Conservation (phyloP, 176 grass and related monocot species). For the Paspalum vaginatum region DNA sequence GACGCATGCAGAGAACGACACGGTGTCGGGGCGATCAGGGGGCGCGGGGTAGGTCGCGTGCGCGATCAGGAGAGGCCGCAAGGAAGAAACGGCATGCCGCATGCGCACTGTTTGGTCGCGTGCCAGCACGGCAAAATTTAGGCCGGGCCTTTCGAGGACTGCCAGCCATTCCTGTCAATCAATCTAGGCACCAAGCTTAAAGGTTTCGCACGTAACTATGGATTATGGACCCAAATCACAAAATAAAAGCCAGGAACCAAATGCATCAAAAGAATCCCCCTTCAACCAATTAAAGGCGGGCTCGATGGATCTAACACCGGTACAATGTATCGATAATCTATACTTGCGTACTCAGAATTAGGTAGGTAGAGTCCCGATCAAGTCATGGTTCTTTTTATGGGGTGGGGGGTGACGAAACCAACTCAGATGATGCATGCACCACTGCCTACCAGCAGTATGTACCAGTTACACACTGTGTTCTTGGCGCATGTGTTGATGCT, state of each 20-base stretch:
- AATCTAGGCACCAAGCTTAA: not conserved
- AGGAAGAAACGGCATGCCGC: not conserved
- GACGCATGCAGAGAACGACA: not conserved
- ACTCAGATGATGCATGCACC: conserved; percentile 13
- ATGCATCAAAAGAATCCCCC: not conserved
- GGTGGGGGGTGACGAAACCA: not conserved
- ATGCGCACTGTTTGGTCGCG: not conserved
- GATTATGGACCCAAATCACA: not conserved
- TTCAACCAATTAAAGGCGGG: too few relatives aligned
- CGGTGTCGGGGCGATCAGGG: conserved; percentile 1
- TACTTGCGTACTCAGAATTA: too few relatives aligned
- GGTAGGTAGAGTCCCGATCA: not conserved
- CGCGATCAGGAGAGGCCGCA: not conserved
- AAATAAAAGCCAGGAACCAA: not conserved
- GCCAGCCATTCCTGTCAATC: not conserved
- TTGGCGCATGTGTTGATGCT: not conserved
- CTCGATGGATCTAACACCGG: too few relatives aligned
- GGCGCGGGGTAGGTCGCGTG: not conserved
- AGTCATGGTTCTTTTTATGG: not conserved
- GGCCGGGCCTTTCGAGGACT: not conserved
- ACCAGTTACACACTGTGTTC: not conserved
- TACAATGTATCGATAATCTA: too few relatives aligned
- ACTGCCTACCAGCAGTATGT: not conserved
- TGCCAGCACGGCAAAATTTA: not conserved
- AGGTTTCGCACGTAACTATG: not conserved